Percentiles rank a stretch among this genome's conserved stretches.
Conservation (phyloP, 2,329 filamentous ascomycete genomes). For the Didymella sp. region DNA sequence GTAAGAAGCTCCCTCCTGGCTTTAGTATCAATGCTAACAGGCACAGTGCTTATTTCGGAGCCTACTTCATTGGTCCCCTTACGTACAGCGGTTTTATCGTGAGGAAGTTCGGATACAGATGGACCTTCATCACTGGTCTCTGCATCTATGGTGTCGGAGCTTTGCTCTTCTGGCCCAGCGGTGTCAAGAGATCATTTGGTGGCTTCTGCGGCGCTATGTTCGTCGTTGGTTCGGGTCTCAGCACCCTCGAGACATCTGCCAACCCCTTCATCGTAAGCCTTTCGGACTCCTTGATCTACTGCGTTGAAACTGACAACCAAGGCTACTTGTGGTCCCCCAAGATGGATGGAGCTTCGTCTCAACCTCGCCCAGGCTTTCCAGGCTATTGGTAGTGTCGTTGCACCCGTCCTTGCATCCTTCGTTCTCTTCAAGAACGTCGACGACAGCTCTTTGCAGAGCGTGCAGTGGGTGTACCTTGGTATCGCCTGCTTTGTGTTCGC, state of each 20-base stretch:
- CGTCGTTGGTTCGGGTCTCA: constrained; percentile 65
- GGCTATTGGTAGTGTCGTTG: constrained; percentile 64
- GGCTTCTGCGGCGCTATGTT: constrained; percentile 67
- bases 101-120: constrained; percentile 65
- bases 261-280: constrained; percentile 52
- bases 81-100: constrained; percentile 66
- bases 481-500: constrained; percentile 66
- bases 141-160: constrained; percentile 65
- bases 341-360: constrained; percentile 65
- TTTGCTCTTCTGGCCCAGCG: constrained; percentile 68
- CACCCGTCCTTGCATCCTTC: constrained; percentile 64
- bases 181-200: constrained; percentile 64
- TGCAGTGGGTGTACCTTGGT: constrained; percentile 65
- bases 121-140: constrained; percentile 65
- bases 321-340: constrained; percentile 63
- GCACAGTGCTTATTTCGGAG: constrained; percentile 67
- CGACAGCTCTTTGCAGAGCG: constrained; percentile 40
- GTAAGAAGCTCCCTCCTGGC: constrained; percentile 60
- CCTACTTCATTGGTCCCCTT: constrained; percentile 72
- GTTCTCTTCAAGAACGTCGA: constrained; percentile 62
- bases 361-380: constrained; percentile 67
- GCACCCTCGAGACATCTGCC: constrained; percentile 64
- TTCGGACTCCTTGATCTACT: neutral
- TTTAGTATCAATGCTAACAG: neutral
- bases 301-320: neutral